Percentiles rank a stretch among this genome's conserved stretches.
phyloP scores from a whole-genome alignment of 352 stramenopile species.

The Pythium vanterpoolii region DNA sequence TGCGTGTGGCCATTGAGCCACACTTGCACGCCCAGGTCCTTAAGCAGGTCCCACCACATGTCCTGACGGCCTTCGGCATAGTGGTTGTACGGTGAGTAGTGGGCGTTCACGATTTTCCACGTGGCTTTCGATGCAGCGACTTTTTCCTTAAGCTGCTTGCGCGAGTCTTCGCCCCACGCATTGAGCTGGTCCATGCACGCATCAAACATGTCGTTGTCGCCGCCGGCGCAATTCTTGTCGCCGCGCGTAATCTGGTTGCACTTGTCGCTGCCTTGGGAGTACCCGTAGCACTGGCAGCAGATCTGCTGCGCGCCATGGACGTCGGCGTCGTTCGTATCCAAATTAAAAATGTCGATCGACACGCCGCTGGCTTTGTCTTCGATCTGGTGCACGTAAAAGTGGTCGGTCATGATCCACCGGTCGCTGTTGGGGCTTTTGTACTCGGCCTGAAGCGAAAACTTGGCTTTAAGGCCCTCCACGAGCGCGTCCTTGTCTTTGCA shows the following conservation, averaged over 20 bases:
- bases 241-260: slow-evolving; percentile 57
- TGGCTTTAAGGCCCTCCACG: slow-evolving; percentile 47
- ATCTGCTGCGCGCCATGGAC: slow-evolving; percentile 63
- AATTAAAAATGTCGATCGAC: slow-evolving; percentile 84
- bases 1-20: slow-evolving; percentile 74
- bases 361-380: slow-evolving; percentile 49
- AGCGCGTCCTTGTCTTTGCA: slow-evolving; percentile 48
- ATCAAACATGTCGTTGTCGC: slow-evolving; percentile 61
- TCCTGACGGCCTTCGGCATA: slow-evolving; percentile 45
- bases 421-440: slow-evolving; percentile 80
- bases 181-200: slow-evolving; percentile 66
- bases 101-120: slow-evolving; percentile 85
- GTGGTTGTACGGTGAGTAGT: slow-evolving; percentile 81
- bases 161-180: slow-evolving; percentile 56
- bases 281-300: slow-evolving; percentile 82
- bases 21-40: slow-evolving; percentile 53
- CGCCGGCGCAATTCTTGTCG: slow-evolving; percentile 44
- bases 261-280: slow-evolving; percentile 48
- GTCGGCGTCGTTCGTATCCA: slow-evolving; percentile 75
- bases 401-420: slow-evolving; percentile 77
- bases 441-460: slow-evolving; percentile 69
- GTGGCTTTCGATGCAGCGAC: slow-evolving; percentile 62
- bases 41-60: slow-evolving; percentile 53
- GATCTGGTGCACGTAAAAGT: slow-evolving; percentile 81
- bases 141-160: slow-evolving; percentile 43